phyloP scores from a whole-genome alignment of 1,284 basidiomycete species.

The Sparassis latifolia region DNA sequence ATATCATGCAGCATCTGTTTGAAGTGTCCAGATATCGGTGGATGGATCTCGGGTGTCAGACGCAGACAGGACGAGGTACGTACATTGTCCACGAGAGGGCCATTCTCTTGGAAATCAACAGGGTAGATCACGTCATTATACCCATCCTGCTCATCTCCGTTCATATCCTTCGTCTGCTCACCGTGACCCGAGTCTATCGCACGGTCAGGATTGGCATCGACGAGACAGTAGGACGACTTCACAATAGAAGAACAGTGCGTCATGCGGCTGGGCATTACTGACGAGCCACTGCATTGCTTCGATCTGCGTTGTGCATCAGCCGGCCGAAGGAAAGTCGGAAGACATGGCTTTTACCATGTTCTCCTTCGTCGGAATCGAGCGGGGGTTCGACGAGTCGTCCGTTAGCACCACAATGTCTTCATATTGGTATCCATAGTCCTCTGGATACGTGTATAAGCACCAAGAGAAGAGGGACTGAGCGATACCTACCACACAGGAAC shows the following conservation, averaged over 20 bases:
- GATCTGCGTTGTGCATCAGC: slow-evolving; percentile 34
- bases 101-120: slow-evolving; percentile 62
- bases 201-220: neutral
- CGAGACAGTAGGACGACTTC: slow-evolving; percentile 17
- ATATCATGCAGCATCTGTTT: slow-evolving; percentile 56
- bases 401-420: slow-evolving; percentile 87
- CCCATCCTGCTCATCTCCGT: slow-evolving; percentile 53
- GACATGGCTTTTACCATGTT: slow-evolving; percentile 57
- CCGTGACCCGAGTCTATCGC: slow-evolving; percentile 73
- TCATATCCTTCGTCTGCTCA: slow-evolving; percentile 70
- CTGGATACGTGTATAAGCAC: slow-evolving; percentile 25
- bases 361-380: slow-evolving; percentile 46
- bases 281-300: slow-evolving; percentile 91
- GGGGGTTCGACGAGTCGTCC: slow-evolving; percentile 43
- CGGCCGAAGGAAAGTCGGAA: slow-evolving; percentile 12
- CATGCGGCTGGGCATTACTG: slow-evolving; percentile 47
- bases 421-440: slow-evolving; percentile 60
- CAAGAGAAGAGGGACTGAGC: slow-evolving; percentile 42
- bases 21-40: neutral
- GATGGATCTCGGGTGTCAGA: neutral
- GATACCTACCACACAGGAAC: slow-evolving; percentile 33
- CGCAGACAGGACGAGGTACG: slow-evolving; percentile 15
- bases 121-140: slow-evolving; percentile 66
- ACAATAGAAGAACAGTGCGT: slow-evolving; percentile 90
- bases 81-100: slow-evolving; percentile 83